A percentile compares a stretch with the other conserved stretches of the same genome.
These are phyloP conservation scores for Aspergillus egyptiacus DNA, from an alignment of 495 filamentous ascomycete species.

Conservation along the genomic window DNA sequence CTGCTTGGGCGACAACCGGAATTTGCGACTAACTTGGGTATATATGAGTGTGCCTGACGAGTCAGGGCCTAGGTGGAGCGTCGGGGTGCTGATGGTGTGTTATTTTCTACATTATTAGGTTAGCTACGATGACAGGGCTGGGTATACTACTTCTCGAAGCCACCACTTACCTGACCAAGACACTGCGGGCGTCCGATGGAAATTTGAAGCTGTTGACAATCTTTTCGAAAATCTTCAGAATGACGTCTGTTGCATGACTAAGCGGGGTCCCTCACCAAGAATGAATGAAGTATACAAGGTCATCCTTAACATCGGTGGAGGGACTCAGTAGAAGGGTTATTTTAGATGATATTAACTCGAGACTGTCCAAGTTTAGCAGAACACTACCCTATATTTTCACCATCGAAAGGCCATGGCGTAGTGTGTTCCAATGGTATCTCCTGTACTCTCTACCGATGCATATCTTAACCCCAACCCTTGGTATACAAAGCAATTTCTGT, in stretches of 20 bases:
- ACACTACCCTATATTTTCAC: too few species aligned
- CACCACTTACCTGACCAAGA: slow-evolving; percentile 10
- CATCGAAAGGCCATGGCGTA: too few species aligned
- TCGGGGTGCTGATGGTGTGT: neutral
- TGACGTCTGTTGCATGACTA: slow-evolving; percentile 25
- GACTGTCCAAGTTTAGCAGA: too few species aligned
- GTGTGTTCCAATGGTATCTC: too few species aligned
- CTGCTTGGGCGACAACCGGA: neutral
- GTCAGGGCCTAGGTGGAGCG: neutral
- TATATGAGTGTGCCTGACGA: neutral
- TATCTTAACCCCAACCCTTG: too few species aligned
- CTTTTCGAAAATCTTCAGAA: slow-evolving; percentile 20
- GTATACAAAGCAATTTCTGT: too few species aligned
- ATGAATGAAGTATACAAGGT: neutral
- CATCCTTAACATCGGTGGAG: too few species aligned
- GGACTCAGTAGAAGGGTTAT: too few species aligned
- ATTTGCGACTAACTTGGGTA: neutral
- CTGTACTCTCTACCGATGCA: too few species aligned
- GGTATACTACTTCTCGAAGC: slow-evolving; percentile 1
- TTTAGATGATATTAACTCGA: too few species aligned
- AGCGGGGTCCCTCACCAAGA: slow-evolving; percentile 11
- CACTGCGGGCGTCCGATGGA: neutral
- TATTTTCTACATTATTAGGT: neutral
- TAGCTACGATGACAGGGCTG: neutral
- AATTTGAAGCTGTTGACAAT: slow-evolving; percentile 1